phyloP scores from a whole-genome alignment of 805 yeast species.

The Clavispora carvajalis region DNA sequence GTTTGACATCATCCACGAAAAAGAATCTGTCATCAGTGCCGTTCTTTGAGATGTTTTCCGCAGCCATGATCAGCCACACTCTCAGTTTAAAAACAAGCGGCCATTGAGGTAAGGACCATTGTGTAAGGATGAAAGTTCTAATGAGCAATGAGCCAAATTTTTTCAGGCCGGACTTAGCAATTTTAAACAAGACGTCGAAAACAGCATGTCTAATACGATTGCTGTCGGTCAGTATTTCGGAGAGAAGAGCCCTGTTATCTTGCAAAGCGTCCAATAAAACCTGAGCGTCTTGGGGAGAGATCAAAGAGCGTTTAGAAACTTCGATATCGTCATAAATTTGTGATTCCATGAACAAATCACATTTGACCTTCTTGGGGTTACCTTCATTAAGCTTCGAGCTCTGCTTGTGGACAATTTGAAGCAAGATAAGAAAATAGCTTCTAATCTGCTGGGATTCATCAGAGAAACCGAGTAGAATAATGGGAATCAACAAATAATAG shows the following conservation, averaged over 20 bases:
- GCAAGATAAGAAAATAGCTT: constrained; percentile 18
- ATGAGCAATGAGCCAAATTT: constrained; percentile 52
- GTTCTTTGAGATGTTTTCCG: constrained; percentile 13
- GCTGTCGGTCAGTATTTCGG: constrained; percentile 27
- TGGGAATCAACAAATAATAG: constrained; percentile 54
- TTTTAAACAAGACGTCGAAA: constrained; percentile 36
- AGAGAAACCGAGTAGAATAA: constrained; percentile 47
- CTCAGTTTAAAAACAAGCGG: constrained; percentile 47
- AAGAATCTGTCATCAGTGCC: constrained; percentile 29
- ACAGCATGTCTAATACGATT: constrained; percentile 20
- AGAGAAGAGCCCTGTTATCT: constrained; percentile 15
- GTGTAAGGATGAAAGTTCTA: constrained; percentile 61
- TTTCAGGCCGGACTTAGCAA: constrained; percentile 39
- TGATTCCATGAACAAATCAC: constrained; percentile 41
- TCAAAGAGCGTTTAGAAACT: constrained; percentile 45
- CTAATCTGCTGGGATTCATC: constrained; percentile 51
- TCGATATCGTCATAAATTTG: constrained; percentile 52
- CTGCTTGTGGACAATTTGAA: constrained; percentile 25
- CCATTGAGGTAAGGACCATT: constrained; percentile 41
- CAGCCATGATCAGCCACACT: constrained; percentile 28
- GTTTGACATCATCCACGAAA: constrained; percentile 27
- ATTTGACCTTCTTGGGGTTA: constrained; percentile 30
- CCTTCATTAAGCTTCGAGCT: constrained; percentile 28
- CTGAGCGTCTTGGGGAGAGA: constrained; percentile 63
- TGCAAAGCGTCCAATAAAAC: constrained; percentile 26